Evolutionary conservation across 768 basidiomycete genomes (phyloP).

Genomic region (Xerocomus brunneocitrinus): DNA sequence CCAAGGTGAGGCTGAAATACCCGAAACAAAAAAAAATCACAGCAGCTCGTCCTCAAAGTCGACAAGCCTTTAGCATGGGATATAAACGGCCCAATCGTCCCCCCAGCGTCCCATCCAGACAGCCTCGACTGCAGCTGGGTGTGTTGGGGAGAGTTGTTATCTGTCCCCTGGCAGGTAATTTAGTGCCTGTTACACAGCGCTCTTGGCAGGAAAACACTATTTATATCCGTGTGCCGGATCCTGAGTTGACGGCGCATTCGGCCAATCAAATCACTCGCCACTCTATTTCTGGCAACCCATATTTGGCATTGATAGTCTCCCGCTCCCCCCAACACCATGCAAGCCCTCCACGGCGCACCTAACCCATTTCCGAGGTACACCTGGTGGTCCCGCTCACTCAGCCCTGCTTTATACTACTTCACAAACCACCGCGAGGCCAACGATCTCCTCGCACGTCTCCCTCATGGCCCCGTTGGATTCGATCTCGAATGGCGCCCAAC

Average conservation of each 20-base stretch:
- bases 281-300: slow-evolving; percentile 13
- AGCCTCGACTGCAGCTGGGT: background rate
- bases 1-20: slow-evolving; percentile 34
- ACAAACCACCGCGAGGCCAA: slow-evolving; percentile 33
- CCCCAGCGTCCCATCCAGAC: background rate
- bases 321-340: background rate
- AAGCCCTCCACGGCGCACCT: background rate
- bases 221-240: slow-evolving; percentile 25
- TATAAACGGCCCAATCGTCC: background rate
- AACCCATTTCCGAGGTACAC: slow-evolving; percentile 16
- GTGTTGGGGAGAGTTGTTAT: background rate
- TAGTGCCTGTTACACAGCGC: slow-evolving; percentile 28
- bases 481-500: slow-evolving; percentile 80
- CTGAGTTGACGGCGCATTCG: slow-evolving; percentile 10
- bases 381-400: slow-evolving; percentile 14
- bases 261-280: slow-evolving; percentile 21
- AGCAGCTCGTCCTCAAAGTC: background rate
- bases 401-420: slow-evolving; percentile 26
- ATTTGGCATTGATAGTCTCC: slow-evolving; percentile 6
- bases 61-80: too few species aligned
- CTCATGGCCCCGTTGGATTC: slow-evolving; percentile 47
- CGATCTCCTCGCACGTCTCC: slow-evolving; percentile 14
- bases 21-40: slow-evolving; percentile 21
- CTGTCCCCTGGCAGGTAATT: background rate
- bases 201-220: slow-evolving; percentile 30